phyloP scores from a whole-genome alignment of 78 protist species.

The Dictyostelium purpureum region DNA sequence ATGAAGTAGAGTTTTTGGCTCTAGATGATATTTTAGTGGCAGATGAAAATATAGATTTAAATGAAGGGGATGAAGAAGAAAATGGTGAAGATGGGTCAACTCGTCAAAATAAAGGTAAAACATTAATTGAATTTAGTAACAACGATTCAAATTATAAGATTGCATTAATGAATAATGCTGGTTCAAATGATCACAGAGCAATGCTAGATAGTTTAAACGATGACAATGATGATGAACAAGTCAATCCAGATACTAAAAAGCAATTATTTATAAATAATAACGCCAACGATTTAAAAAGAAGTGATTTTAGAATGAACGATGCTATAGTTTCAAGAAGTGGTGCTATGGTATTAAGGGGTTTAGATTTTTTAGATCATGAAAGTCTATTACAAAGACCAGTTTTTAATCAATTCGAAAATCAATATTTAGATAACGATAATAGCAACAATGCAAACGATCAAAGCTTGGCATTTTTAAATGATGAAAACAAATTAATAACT shows the following conservation, averaged over 20 bases:
- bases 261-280: not conserved
- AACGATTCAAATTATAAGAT: conserved; percentile 7
- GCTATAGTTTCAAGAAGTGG: conserved; percentile 14
- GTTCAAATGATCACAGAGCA: not conserved
- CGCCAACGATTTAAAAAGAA: not conserved
- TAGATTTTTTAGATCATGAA: conserved; percentile 4
- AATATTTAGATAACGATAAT: not conserved
- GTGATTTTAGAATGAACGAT: conserved; percentile 53
- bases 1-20: conserved; percentile 58
- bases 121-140: not conserved
- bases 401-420: not conserved
- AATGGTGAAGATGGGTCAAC: not conserved
- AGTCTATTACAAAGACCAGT: not conserved
- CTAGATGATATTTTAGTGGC: conserved; percentile 44
- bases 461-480: not conserved
- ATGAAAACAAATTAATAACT: not conserved
- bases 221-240: not conserved
- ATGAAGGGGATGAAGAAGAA: conserved; percentile 40
- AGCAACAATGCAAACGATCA: not conserved
- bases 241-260: not conserved
- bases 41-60: conserved; percentile 45
- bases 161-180: not conserved
- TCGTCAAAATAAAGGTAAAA: not conserved
- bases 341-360: conserved; percentile 15
- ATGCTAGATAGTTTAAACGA: not conserved